A percentile compares a stretch with the other conserved stretches of the same genome.
phyloP scores from a whole-genome alignment of 192 early-diverging fungal species.

The Gamsiella multidivaricata region DNA sequence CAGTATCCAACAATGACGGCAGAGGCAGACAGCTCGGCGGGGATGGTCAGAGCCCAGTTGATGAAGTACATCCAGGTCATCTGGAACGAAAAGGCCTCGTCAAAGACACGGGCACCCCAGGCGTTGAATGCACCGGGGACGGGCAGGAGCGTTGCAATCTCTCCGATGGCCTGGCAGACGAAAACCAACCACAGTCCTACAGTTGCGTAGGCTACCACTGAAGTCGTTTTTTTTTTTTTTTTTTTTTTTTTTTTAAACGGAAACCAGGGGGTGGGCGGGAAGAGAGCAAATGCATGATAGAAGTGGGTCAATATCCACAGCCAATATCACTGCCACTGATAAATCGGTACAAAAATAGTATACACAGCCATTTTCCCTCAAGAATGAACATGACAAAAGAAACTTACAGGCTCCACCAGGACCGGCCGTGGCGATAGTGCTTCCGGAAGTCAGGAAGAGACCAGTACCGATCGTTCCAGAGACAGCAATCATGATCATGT shows the following conservation, averaged over 20 bases:
- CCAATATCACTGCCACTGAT: too few relatives aligned
- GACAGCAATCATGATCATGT: slow-evolving; percentile 77
- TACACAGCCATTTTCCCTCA: too few relatives aligned
- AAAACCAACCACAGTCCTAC: slow-evolving; percentile 75
- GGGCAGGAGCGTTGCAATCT: slow-evolving; percentile 85
- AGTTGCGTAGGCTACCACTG: slow-evolving; percentile 72
- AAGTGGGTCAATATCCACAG: too few relatives aligned
- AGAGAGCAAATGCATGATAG: too few relatives aligned
- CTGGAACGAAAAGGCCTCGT: slow-evolving; percentile 76
- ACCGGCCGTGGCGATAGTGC: slow-evolving; percentile 75
- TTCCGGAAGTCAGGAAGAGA: slow-evolving; percentile 80
- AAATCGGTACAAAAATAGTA: neutral
- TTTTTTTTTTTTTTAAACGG: neutral
- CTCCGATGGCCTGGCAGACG: slow-evolving; percentile 79
- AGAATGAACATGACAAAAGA: too few relatives aligned
- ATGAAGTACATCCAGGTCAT: slow-evolving; percentile 68
- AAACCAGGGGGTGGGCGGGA: neutral
- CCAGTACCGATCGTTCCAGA: slow-evolving; percentile 82
- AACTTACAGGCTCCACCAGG: slow-evolving; percentile 67
- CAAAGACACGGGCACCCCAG: slow-evolving; percentile 81
- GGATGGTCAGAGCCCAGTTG: slow-evolving; percentile 67
- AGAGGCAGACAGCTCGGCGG: slow-evolving; percentile 78
- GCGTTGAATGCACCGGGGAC: slow-evolving; percentile 81
- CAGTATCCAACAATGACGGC: slow-evolving; percentile 79
- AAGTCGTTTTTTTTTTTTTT: neutral